Evolutionary conservation across 768 basidiomycete genomes (phyloP).

Genomic region (Favolaschia claudopus): DNA sequence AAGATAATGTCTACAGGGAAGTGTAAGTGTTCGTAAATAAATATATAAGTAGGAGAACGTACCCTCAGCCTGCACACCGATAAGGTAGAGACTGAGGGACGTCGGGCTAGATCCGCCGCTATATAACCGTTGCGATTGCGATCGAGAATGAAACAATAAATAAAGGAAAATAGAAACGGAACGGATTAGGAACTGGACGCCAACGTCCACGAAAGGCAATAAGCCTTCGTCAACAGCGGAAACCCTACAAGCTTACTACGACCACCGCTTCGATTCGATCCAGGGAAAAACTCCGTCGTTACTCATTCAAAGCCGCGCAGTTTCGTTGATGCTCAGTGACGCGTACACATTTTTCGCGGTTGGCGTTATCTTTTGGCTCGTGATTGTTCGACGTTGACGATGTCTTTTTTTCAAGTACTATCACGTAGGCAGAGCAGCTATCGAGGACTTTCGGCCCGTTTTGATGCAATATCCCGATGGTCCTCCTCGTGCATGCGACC

Average conservation of each 20-base stretch:
- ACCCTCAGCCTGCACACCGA: too few relatives aligned
- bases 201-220: too few relatives aligned
- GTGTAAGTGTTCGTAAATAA: too few relatives aligned
- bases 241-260: slow-evolving; percentile 11
- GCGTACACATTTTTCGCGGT: slow-evolving; percentile 9
- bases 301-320: slow-evolving; percentile 1
- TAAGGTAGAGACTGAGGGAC: too few relatives aligned
- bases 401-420: background rate
- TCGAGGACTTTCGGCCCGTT: slow-evolving; percentile 3
- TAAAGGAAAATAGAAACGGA: too few relatives aligned
- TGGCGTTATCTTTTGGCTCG: background rate
- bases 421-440: background rate
- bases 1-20: too few relatives aligned
- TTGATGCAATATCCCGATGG: slow-evolving; percentile 1
- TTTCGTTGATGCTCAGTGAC: background rate
- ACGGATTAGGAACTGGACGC: too few relatives aligned
- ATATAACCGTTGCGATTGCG: too few relatives aligned
- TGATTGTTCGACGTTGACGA: background rate
- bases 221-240: too few relatives aligned
- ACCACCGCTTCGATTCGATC: slow-evolving; percentile 7
- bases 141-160: too few relatives aligned
- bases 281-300: background rate
- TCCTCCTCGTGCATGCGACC: slow-evolving; percentile 2
- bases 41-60: too few relatives aligned
- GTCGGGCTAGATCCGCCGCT: too few relatives aligned